These are phyloP conservation scores for Calonectria ilicicola DNA, from an alignment of 2,329 filamentous ascomycete genomes.

Conservation along the genomic window DNA sequence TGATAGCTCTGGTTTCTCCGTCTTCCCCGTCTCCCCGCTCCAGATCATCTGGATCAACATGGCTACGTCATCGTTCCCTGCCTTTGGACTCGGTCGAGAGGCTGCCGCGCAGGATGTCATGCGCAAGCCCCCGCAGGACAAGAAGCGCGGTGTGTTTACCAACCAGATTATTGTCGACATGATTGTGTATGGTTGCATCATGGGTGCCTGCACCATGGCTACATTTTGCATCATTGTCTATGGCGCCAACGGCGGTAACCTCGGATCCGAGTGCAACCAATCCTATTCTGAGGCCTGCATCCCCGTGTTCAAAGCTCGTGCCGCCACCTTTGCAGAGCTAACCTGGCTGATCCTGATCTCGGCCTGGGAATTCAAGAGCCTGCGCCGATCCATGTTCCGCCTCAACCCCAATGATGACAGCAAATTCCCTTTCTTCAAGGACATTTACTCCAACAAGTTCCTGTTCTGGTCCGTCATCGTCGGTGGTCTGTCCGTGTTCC, in stretches of 20 bases:
- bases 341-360: conserved; percentile 81
- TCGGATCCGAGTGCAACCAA: conserved; percentile 74
- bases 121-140: conserved; percentile 81
- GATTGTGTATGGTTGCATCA: conserved; percentile 82
- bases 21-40: conserved; percentile 87
- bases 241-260: conserved; percentile 64
- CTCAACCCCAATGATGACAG: conserved; percentile 67
- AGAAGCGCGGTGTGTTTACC: conserved; percentile 78
- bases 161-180: conserved; percentile 83
- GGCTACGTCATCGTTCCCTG: conserved; percentile 88
- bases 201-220: conserved; percentile 75
- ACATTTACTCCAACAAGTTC: conserved; percentile 78
- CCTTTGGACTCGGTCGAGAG: conserved; percentile 89
- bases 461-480: conserved; percentile 75
- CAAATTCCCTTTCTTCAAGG: conserved; percentile 67
- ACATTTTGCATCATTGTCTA: conserved; percentile 76
- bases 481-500: conserved; percentile 72
- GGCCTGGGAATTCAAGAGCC: conserved; percentile 83
- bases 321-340: conserved; percentile 78
- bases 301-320: conserved; percentile 76
- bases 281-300: conserved; percentile 66
- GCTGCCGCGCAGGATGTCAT: conserved; percentile 81
- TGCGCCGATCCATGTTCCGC: conserved; percentile 78
- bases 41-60: conserved; percentile 97
- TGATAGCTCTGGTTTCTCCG: conserved; percentile 76